Conservation (phyloP, 352 stramenopile species). For the Pythium volutum region DNA sequence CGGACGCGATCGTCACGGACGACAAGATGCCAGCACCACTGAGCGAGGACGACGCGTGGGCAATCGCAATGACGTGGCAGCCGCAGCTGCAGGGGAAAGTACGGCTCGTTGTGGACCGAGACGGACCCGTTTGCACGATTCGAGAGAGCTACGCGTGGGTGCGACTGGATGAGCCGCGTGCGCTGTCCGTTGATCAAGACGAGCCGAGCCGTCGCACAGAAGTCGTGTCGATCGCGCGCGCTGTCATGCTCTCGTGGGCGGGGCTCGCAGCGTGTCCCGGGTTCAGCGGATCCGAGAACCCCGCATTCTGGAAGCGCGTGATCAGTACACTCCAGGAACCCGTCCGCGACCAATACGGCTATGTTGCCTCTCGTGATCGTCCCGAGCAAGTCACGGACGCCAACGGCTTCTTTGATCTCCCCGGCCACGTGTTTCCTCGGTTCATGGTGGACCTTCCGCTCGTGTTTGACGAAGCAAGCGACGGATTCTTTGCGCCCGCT, state of each 20-base stretch:
- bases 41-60: conserved; percentile 2
- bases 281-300: neutral
- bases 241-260: neutral
- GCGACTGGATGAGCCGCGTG: neutral
- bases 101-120: neutral
- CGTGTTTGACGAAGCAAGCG: neutral
- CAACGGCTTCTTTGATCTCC: neutral
- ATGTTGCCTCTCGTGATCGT: neutral
- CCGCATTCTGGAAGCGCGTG: conserved; percentile 2
- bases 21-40: neutral
- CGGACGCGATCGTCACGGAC: too few relatives aligned
- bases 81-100: neutral
- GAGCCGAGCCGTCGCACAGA: neutral
- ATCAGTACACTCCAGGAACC: neutral
- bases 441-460: neutral
- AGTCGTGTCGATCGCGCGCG: neutral
- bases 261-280: neutral
- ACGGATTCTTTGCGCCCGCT: neutral
- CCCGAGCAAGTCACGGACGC: neutral
- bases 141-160: conserved; percentile 3
- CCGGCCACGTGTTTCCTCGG: neutral
- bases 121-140: neutral
- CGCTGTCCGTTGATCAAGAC: neutral
- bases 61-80: conserved; percentile 5
- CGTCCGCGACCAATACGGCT: too few relatives aligned